Conservation (phyloP, 768 basidiomycete species). For the Daedaleopsis nitida region DNA sequence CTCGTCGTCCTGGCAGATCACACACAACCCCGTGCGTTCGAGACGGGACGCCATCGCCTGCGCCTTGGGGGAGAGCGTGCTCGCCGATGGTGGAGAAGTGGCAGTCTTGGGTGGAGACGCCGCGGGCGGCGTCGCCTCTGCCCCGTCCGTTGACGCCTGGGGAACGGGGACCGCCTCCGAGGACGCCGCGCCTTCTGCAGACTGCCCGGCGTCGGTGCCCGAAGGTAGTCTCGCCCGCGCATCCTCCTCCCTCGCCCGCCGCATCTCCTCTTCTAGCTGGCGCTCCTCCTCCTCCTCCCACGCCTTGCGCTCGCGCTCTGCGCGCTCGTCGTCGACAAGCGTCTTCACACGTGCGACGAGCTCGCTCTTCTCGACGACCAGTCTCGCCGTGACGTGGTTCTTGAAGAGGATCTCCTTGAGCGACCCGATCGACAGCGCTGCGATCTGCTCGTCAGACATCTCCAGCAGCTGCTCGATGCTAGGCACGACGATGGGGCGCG, state of each 20-base stretch:
- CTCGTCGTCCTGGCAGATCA: slow-evolving; percentile 93
- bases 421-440: slow-evolving; percentile 63
- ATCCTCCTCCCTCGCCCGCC: slow-evolving; percentile 20
- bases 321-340: slow-evolving; percentile 54
- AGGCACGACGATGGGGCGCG: slow-evolving; percentile 41
- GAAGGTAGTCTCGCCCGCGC: not conserved
- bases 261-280: slow-evolving; percentile 22
- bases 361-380: slow-evolving; percentile 84
- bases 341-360: slow-evolving; percentile 70
- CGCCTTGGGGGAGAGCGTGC: slow-evolving; percentile 39
- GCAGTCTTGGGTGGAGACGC: slow-evolving; percentile 21
- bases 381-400: slow-evolving; percentile 69
- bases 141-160: not conserved
- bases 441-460: slow-evolving; percentile 59
- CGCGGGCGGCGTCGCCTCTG: slow-evolving; percentile 11
- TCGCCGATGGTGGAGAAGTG: slow-evolving; percentile 28
- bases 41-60: slow-evolving; percentile 42
- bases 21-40: slow-evolving; percentile 80
- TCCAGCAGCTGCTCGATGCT: slow-evolving; percentile 69
- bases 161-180: not conserved
- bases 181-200: not conserved
- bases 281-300: slow-evolving; percentile 29
- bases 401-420: slow-evolving; percentile 80
- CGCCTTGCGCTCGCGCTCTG: slow-evolving; percentile 29
- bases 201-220: not conserved